Base-by-base conservation (phyloP, 148 eudicot genomes). In the Vaccinium macrocarpon region DNA sequence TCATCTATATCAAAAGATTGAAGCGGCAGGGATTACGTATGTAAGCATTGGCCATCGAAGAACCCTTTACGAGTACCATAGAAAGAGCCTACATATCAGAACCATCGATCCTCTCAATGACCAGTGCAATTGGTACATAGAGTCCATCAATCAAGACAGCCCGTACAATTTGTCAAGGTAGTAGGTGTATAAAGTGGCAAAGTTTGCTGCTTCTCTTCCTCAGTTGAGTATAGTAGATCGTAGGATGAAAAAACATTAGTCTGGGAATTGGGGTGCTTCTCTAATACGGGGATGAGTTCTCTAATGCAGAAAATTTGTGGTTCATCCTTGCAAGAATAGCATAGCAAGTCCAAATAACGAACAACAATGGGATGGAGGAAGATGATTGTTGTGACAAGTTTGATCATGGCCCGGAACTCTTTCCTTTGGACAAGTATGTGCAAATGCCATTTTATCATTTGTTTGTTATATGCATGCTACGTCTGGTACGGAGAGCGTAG, bases 31-130 rank as follows among this genome's bases (percentile, higher is more conserved):
- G 66, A 89, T 93, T 56, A 94, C 98, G 2, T 94, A 90, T 29
- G 84, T 96, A 80, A 94, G 98, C 86, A 84, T 96, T 80, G 99
- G 98, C 85, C 99, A 96, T 62, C 86, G 97, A 70, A 90, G 90
- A 70, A 90, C 94, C 42, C 90, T 94, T 79, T 90, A 81, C 83
- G 84, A 92, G 29, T 85, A 94, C 88, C 99, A 96, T 86, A 91
- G 82, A 83, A 91, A 87, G 81, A 85, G 86, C 23, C 84, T 96
- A 85, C 89, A 90, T 71, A 92, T 96, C 86, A 87, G 84, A 50
- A 84, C 91, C 15, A 46, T 82, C 13, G 92, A 91, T 81, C 88
- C 90, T 3, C 81, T 84, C 14, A 83, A 87, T 79, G 71, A 46
- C 62, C 66, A 88, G 64, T 84, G 29, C 48, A 96, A 96, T 84